These are phyloP conservation scores for Magnusiomyces magnusii DNA, from an alignment of 1,139 yeast species.

Conservation along the genomic window DNA sequence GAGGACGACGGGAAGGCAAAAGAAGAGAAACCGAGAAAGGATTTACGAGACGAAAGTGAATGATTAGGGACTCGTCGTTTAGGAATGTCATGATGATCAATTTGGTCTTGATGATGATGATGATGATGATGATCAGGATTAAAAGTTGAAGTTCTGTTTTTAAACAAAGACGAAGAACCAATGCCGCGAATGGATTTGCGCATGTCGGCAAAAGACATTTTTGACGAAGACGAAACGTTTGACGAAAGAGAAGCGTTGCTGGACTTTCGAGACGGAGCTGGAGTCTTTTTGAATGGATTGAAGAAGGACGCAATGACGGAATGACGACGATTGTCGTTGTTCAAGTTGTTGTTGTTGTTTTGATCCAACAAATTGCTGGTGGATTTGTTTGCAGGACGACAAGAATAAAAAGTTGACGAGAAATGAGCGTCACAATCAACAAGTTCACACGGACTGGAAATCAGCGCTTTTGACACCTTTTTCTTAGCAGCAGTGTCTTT, in stretches of 20 bases:
- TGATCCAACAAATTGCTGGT: neutral
- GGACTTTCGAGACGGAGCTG: neutral
- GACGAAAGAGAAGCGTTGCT: neutral
- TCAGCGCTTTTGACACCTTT: conserved; percentile 20
- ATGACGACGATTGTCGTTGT: neutral
- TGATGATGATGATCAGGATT: no score
- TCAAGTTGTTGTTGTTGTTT: neutral
- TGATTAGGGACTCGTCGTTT: neutral
- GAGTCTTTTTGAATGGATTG: neutral
- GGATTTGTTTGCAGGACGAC: neutral
- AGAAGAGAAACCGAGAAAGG: neutral
- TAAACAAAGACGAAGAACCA: neutral
- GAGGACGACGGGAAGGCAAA: neutral
- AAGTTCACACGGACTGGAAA: conserved; percentile 24
- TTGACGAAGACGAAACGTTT: neutral
- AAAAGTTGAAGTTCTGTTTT: no score
- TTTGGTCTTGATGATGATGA: no score
- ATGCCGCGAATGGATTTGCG: neutral
- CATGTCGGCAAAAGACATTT: neutral
- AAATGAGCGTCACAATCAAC: conserved; percentile 23
- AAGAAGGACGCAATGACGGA: neutral
- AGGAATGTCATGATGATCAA: no score
- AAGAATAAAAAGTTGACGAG: neutral
- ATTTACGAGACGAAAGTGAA: neutral
- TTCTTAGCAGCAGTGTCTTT: conserved; percentile 14